Percentiles rank a stretch among this genome's conserved stretches.
Evolutionary conservation across 164 flowering plant species (phyloP).

Genomic region (Chloranthus sessilifolius): DNA sequence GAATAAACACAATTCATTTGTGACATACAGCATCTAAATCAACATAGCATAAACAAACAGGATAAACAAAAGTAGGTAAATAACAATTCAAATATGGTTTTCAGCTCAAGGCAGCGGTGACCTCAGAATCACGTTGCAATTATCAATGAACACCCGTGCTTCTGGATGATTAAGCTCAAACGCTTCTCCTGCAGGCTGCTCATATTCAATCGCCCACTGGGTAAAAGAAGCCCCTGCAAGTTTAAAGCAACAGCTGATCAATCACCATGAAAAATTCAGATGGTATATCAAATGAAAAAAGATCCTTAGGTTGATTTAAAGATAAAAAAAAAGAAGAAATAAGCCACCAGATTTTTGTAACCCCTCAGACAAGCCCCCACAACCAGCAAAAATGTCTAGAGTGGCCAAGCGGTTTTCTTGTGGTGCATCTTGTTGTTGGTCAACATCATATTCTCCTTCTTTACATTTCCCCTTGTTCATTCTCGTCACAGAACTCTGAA

Average conservation of each 20-base stretch:
- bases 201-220: conserved; percentile 99
- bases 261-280: background rate
- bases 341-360: conserved; percentile 60
- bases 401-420: conserved; percentile 50
- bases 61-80: too few relatives aligned
- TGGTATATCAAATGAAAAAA: background rate
- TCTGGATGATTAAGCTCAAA: conserved; percentile 81
- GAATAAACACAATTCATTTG: too few relatives aligned
- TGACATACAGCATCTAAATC: too few relatives aligned
- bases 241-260: conserved; percentile 8
- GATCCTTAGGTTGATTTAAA: too few relatives aligned
- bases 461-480: conserved; percentile 78
- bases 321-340: background rate
- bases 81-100: too few relatives aligned
- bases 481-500: conserved; percentile 35
- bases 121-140: conserved; percentile 94
- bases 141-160: conserved; percentile 52
- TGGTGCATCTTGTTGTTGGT: conserved; percentile 20
- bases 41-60: too few relatives aligned
- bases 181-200: conserved; percentile 90
- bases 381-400: conserved; percentile 96
- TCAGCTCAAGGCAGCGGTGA: too few relatives aligned
- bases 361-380: conserved; percentile 97
- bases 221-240: conserved; percentile 62
- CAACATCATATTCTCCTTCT: conserved; percentile 48